Evolutionary conservation across 768 basidiomycete genomes (phyloP), one percentile per base, ranked within the genome.

Genomic region (Mycena leptocephala): DNA sequence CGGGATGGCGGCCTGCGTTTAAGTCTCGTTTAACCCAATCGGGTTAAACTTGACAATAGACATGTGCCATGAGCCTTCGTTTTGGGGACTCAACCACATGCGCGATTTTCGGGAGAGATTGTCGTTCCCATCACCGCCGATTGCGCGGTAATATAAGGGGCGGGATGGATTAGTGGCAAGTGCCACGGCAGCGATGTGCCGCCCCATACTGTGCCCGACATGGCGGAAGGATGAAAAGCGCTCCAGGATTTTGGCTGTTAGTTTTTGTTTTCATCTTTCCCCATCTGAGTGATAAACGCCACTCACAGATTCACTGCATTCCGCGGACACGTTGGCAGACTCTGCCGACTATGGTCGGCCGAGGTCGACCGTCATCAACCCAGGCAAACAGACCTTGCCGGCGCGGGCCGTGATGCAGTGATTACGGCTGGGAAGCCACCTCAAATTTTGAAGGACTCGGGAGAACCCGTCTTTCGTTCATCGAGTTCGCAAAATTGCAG

Each of bases 41-140:
- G n/a, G n/a, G n/a, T n/a, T n/a, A n/a, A n/a, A n/a, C n/a, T n/a
- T n/a, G n/a, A n/a, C n/a, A n/a, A n/a, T n/a, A n/a, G n/a, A n/a
- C n/a, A n/a, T n/a, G n/a, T n/a, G n/a, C n/a, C n/a, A n/a, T n/a
- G n/a, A n/a, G n/a, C n/a, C n/a, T n/a, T n/a, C n/a, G 8, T n/a
- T 56, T 56, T 56, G 55, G 55, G 55, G 55, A 56, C 28, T 32
- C 55, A 56, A 56, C 55, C 55, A 56, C 55, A 56, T 56, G 55
- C 55, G 28, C 55, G 55, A 56, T 28, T 30, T 56, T 56, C 28
- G 55, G 28, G 55, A 56, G 55, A 56, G 55, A 56, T 56, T 51
- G 55, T 56, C 55, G 30, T 56, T 56, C 55, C 18, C 55, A 56
- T 56, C 55, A 56, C 55, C 55, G 55, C 28, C n/a, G 55, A 32